Evolutionary conservation across 2,329 filamentous ascomycete genomes (phyloP), one percentile per base, ranked within the genome.

Genomic region (Epichloe aotearoae): DNA sequence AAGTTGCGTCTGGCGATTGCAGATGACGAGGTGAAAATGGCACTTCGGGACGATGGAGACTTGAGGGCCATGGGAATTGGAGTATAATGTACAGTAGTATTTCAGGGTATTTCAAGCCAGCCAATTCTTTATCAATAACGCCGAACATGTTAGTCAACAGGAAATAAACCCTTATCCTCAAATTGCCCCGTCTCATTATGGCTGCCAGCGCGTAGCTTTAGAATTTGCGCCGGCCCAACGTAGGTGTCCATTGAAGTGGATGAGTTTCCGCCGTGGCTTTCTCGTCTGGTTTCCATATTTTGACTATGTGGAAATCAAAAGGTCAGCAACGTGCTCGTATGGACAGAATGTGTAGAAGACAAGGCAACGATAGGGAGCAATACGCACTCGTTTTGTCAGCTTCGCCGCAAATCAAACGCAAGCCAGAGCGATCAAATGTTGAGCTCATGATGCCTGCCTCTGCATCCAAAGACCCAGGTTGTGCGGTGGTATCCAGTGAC

Each of bases 281-380:
- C 45, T 94, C 88, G 65, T 98, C 93, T 58, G 84, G 86, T 67
- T 90, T 94, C 93, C 93, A 98, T 52, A 98, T 81, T 77, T 98
- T 97, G 66, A 96, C 76, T 82, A 42, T 3, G n/a, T 6, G 8
- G 7, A 49, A 50, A 14, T 14, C 0, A 38, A 97, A 66, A 10
- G 12, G 95, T 76, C 81, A 48, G 46, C 7, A 49, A 52, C 53
- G 5, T 45, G 59, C 69, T 60, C 66, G 59, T 15, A 44, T 2
- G 15, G 15, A 15, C 30, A 5, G n/a, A 11, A 11, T 20, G 10
- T 3, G 20, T 10, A 8, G 15, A 3, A 15, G 7, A 12, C 19
- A 5, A 38, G 8, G 19, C 2, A 1, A 15, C 40, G 11, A 26
- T 2, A 36, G 10, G 6, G 30, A 17, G 14, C 11, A 26, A 41